Evolutionary conservation across 2,329 filamentous ascomycete genomes (phyloP).

Genomic region (Colletotrichum gloeosporioides): DNA sequence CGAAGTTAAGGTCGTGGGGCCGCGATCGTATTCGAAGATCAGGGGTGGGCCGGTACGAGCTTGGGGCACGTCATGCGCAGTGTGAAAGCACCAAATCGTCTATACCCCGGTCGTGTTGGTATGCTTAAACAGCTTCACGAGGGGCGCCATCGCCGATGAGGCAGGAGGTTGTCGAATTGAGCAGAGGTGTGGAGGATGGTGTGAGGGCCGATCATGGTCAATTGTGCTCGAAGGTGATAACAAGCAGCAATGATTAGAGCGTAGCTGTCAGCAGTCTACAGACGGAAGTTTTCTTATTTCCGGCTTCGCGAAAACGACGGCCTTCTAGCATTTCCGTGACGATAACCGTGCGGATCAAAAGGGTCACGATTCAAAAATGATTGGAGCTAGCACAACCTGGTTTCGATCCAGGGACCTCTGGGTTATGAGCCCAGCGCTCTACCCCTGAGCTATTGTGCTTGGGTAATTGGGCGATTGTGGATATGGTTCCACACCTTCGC

Average conservation of each 20-base stretch:
- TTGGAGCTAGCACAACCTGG: not conserved
- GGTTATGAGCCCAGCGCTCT: conserved; percentile 6
- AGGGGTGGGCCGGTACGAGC: not conserved
- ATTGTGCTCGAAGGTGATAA: not conserved
- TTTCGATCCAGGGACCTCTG: conserved; percentile 3
- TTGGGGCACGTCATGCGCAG: not conserved
- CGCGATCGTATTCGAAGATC: conserved; percentile 7
- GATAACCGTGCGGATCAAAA: not conserved
- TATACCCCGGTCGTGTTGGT: not conserved
- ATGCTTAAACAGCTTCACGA: not conserved
- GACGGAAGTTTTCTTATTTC: not conserved
- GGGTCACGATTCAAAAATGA: not conserved
- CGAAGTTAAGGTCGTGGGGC: conserved; percentile 10
- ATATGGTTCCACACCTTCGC: not conserved
- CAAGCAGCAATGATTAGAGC: not conserved
- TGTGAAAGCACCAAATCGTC: not conserved
- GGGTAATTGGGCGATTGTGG: not conserved
- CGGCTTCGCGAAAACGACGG: not conserved
- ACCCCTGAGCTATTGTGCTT: not conserved
- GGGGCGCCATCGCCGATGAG: not conserved
- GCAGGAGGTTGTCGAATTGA: not conserved
- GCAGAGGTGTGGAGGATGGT: not conserved
- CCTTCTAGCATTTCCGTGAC: not conserved
- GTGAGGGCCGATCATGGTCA: not conserved
- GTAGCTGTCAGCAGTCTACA: not conserved